Evolutionary conservation across 2,329 filamentous ascomycete genomes (phyloP).

Genomic region (Talaromyces sp.): DNA sequence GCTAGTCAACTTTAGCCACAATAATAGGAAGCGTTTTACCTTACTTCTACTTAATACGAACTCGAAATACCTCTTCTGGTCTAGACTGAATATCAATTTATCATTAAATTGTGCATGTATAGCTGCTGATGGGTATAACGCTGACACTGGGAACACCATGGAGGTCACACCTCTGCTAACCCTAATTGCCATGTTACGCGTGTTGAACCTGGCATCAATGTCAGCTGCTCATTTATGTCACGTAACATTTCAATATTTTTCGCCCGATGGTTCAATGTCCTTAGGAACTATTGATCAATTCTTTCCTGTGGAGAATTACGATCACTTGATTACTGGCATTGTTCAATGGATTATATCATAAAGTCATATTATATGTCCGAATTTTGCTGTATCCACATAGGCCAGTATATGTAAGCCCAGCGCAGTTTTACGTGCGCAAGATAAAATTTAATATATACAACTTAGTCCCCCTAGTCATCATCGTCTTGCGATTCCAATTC

Average conservation of each 20-base stretch:
- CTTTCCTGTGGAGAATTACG: too few species aligned
- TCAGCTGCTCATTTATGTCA: background rate
- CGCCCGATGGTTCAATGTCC: too few species aligned
- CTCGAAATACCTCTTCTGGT: background rate
- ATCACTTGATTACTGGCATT: too few species aligned
- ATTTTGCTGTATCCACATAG: background rate
- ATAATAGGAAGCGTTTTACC: too few species aligned
- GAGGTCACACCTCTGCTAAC: background rate
- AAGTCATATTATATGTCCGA: background rate
- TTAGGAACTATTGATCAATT: too few species aligned
- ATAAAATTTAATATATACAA: background rate
- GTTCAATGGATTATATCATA: background rate
- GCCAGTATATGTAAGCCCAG: background rate
- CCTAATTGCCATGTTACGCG: background rate
- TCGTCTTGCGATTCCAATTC: background rate
- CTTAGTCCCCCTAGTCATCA: background rate
- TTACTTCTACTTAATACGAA: background rate
- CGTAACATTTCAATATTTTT: too few species aligned
- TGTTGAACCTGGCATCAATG: background rate
- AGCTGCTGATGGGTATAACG: background rate
- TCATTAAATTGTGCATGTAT: background rate
- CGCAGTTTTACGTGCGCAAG: background rate
- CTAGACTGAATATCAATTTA: background rate
- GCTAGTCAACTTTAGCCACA: too few species aligned
- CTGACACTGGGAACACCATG: background rate